Conservation (phyloP, 192 early-diverging fungal species). For the Borealophlyctis nickersoniae region DNA sequence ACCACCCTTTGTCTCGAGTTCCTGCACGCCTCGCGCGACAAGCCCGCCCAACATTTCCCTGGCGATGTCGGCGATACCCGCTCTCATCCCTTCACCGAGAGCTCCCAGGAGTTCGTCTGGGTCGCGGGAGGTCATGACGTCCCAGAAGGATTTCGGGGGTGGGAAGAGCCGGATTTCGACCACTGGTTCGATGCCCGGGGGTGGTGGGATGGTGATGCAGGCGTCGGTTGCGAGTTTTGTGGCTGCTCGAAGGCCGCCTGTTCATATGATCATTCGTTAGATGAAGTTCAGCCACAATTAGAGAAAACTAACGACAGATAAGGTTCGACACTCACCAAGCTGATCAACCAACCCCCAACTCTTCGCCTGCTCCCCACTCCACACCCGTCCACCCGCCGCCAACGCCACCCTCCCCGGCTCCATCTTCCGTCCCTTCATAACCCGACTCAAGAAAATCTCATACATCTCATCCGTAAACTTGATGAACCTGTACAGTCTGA, state of each 20-base stretch:
- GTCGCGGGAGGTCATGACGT: not conserved
- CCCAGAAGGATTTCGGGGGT: conserved; percentile 1
- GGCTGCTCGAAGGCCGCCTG: conserved; percentile 31
- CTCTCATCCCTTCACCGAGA: too few relatives aligned
- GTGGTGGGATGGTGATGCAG: conserved; percentile 10
- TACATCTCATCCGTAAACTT: conserved; percentile 51
- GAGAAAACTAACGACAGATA: too few relatives aligned
- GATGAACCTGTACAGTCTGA: conserved; percentile 45
- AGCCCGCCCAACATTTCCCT: too few relatives aligned
- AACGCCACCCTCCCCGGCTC: conserved; percentile 47
- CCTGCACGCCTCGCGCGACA: too few relatives aligned
- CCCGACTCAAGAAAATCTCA: conserved; percentile 50
- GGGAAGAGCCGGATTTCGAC: not conserved
- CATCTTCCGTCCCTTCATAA: conserved; percentile 55
- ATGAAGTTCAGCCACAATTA: too few relatives aligned
- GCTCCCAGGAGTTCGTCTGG: too few relatives aligned
- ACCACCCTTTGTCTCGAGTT: too few relatives aligned
- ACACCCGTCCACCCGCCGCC: conserved; percentile 64
- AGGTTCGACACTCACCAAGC: conserved; percentile 42
- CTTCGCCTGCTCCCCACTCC: conserved; percentile 57
- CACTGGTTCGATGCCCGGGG: not conserved
- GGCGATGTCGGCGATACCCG: too few relatives aligned
- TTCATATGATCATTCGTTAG: too few relatives aligned
- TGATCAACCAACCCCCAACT: conserved; percentile 62
- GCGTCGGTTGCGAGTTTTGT: conserved; percentile 39